Evolutionary conservation across 2,329 filamentous ascomycete species (phyloP).

Genomic region (Penicillium sclerotigenum): DNA sequence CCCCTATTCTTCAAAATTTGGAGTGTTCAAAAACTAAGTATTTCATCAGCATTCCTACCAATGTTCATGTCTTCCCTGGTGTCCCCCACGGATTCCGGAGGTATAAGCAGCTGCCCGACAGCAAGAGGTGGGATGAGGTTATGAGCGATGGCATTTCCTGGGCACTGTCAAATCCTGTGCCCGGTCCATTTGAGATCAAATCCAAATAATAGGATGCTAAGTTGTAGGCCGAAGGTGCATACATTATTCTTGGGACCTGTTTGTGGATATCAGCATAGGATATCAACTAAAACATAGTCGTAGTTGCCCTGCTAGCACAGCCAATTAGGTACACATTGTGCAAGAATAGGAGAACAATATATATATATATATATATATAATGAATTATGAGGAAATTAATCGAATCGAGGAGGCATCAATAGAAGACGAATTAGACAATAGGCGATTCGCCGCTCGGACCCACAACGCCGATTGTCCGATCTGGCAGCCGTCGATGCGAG

Average conservation of each 20-base stretch:
- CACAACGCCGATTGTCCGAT: slow-evolving; percentile 10
- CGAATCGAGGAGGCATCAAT: neutral
- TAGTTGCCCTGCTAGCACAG: neutral
- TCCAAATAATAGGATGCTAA: slow-evolving; percentile 14
- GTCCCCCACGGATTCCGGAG: slow-evolving; percentile 53
- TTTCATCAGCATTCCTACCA: slow-evolving; percentile 46
- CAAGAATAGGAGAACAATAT: neutral
- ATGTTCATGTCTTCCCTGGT: slow-evolving; percentile 50
- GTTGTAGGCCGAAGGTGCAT: neutral
- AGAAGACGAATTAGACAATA: neutral
- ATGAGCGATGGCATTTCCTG: slow-evolving; percentile 31
- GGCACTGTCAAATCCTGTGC: slow-evolving; percentile 24
- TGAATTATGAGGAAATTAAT: neutral
- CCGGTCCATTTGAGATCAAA: slow-evolving; percentile 23
- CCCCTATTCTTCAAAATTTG: neutral
- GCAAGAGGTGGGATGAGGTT: slow-evolving; percentile 31
- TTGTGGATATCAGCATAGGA: neutral
- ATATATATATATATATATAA: too few species aligned
- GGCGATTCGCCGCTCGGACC: slow-evolving; percentile 11
- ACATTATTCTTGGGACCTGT: neutral
- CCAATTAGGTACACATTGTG: neutral
- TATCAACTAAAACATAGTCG: neutral
- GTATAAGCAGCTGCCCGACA: slow-evolving; percentile 26
- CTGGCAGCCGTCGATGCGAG: neutral
- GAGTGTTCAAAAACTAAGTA: neutral